These are phyloP conservation scores for Exophiala aquamarina DNA, from an alignment of 2,329 filamentous ascomycete species.

Conservation along the genomic window DNA sequence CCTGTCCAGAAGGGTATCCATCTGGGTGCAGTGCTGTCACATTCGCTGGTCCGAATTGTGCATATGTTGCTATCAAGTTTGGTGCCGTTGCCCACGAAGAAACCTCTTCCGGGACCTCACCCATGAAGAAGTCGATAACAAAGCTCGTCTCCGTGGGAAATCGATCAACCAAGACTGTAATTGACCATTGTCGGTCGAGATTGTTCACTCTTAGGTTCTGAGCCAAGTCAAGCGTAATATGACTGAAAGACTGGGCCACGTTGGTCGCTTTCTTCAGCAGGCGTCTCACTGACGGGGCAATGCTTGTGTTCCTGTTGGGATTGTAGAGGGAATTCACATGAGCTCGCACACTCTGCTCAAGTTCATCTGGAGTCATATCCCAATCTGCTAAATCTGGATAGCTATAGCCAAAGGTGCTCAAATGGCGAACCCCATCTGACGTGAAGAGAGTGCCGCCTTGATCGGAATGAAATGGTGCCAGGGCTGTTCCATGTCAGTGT, in stretches of 20 bases:
- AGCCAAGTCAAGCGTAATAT: constrained; percentile 22
- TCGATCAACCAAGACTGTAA: constrained; percentile 59
- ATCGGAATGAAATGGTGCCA: constrained; percentile 65
- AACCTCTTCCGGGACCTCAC: constrained; percentile 48
- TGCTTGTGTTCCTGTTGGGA: constrained; percentile 14
- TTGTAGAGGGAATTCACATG: constrained; percentile 65
- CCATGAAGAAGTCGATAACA: constrained; percentile 68
- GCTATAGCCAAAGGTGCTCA: constrained; percentile 67
- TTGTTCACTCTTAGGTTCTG: constrained; percentile 30
- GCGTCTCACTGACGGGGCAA: background rate
- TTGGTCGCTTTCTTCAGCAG: constrained; percentile 32
- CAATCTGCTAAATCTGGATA: constrained; percentile 65
- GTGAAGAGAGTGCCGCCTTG: constrained; percentile 62
- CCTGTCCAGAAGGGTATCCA: constrained; percentile 14
- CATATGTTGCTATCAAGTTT: constrained; percentile 63
- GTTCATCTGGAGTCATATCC: constrained; percentile 36
- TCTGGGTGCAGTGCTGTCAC: constrained; percentile 16
- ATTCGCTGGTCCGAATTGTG: constrained; percentile 45
- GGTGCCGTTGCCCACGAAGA: constrained; percentile 52
- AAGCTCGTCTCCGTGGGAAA: constrained; percentile 62
- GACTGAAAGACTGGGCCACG: constrained; percentile 37
- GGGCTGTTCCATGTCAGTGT: constrained; percentile 27
- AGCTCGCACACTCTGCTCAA: constrained; percentile 42
- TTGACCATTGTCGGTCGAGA: constrained; percentile 59
- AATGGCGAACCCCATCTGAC: constrained; percentile 60